These are phyloP conservation scores for Ceratonia siliqua DNA, from an alignment of 306 rosid species.

Conservation along the genomic window DNA sequence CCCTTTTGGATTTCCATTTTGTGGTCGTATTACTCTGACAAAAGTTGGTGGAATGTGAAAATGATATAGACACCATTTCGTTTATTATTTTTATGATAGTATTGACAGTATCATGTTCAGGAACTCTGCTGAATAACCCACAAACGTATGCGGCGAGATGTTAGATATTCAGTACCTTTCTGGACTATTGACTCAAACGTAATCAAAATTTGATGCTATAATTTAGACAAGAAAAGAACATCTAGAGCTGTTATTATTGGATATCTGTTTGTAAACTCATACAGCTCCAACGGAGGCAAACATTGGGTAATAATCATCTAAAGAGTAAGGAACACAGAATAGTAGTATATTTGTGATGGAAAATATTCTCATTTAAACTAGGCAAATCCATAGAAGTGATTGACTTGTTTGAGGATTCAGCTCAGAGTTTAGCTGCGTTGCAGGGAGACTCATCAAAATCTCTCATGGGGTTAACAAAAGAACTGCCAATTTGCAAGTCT, in stretches of 20 bases:
- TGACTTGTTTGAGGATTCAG: conserved; percentile 52
- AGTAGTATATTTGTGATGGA: conserved; percentile 9
- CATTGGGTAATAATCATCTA: conserved; percentile 32
- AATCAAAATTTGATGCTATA: neutral
- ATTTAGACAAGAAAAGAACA: conserved; percentile 24
- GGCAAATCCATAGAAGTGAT: conserved; percentile 44
- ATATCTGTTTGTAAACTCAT: conserved; percentile 31
- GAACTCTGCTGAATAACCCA: conserved; percentile 39
- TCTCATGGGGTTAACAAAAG: conserved; percentile 43
- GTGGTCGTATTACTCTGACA: neutral
- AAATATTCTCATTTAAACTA: conserved; percentile 45
- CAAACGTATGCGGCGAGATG: conserved; percentile 66
- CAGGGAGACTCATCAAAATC: conserved; percentile 55
- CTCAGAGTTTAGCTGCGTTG: conserved; percentile 53
- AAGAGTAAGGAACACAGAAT: conserved; percentile 31
- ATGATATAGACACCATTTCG: conserved; percentile 35
- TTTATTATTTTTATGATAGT: conserved; percentile 37
- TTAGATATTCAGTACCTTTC: conserved; percentile 18
- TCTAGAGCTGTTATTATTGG: conserved; percentile 45
- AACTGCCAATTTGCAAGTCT: conserved; percentile 45
- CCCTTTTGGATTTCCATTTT: conserved; percentile 30
- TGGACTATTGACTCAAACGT: conserved; percentile 29
- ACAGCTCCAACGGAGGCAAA: conserved; percentile 35
- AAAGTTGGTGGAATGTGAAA: conserved; percentile 40
- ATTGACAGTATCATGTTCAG: conserved; percentile 38